These are phyloP conservation scores for Geotrichum histeridarum DNA, from an alignment of 1,139 yeast species.

Conservation along the genomic window DNA sequence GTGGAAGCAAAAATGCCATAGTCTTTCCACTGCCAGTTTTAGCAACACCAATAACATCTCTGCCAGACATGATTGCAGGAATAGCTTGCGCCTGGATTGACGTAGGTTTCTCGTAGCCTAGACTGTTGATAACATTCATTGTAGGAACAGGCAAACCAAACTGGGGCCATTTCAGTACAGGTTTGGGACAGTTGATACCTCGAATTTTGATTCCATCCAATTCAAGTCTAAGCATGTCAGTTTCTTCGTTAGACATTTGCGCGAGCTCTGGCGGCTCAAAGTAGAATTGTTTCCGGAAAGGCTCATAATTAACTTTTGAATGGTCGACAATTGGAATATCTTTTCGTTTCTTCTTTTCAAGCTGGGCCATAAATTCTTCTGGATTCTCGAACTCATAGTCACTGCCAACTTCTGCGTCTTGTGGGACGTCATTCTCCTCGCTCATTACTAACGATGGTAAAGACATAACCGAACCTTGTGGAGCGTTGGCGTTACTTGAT, in stretches of 20 bases:
- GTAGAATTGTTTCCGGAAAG: slow-evolving; percentile 62
- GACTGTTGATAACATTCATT: slow-evolving; percentile 48
- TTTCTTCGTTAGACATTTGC: slow-evolving; percentile 47
- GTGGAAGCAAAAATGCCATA: slow-evolving; percentile 75
- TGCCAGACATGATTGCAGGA: slow-evolving; percentile 85
- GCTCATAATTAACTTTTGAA: slow-evolving; percentile 44
- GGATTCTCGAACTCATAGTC: slow-evolving; percentile 34
- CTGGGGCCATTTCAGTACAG: slow-evolving; percentile 74
- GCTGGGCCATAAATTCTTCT: slow-evolving; percentile 32
- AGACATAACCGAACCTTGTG: slow-evolving; percentile 13
- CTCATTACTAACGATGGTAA: slow-evolving; percentile 25
- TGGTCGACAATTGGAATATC: slow-evolving; percentile 46
- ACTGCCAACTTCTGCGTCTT: slow-evolving; percentile 31
- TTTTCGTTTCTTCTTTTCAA: slow-evolving; percentile 42
- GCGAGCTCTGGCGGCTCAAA: slow-evolving; percentile 55
- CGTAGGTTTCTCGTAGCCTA: slow-evolving; percentile 62
- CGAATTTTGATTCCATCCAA: slow-evolving; percentile 61
- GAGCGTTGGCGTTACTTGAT: slow-evolving; percentile 17
- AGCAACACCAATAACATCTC: slow-evolving; percentile 90
- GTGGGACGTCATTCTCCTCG: slow-evolving; percentile 29
- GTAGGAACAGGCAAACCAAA: slow-evolving; percentile 65
- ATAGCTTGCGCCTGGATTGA: slow-evolving; percentile 89
- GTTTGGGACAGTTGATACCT: slow-evolving; percentile 58
- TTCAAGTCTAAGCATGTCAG: slow-evolving; percentile 49
- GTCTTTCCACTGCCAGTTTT: slow-evolving; percentile 98